Evolutionary conservation across 768 basidiomycete species (phyloP).

Genomic region (Calocybe gangraenosa): DNA sequence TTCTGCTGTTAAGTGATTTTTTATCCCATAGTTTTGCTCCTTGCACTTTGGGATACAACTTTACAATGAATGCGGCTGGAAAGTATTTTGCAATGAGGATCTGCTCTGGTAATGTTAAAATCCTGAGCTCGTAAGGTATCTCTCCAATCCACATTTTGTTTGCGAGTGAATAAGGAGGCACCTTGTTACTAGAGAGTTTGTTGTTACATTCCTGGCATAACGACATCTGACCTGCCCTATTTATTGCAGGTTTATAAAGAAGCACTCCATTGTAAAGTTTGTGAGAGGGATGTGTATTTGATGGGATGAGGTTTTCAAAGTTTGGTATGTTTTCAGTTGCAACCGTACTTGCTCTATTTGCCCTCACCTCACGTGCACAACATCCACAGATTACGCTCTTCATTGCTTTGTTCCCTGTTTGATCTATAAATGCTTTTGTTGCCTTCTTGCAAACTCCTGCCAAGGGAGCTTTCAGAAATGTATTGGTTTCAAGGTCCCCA

Average conservation of each 20-base stretch:
- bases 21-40: conserved; percentile 12
- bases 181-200: neutral
- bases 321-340: neutral
- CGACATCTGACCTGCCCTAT: neutral
- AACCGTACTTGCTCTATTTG: neutral
- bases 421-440: neutral
- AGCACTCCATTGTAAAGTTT: neutral
- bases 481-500: no score
- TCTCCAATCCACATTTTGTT: conserved; percentile 38
- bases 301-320: neutral
- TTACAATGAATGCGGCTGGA: conserved; percentile 30
- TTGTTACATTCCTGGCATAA: conserved; percentile 10
- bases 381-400: neutral
- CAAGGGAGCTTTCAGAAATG: no score
- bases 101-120: conserved; percentile 29
- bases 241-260: neutral
- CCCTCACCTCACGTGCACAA: neutral
- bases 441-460: no score
- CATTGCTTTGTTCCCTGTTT: neutral
- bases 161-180: conserved; percentile 23
- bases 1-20: conserved; percentile 12
- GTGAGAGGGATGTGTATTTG: neutral
- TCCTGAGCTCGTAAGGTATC: conserved; percentile 20
- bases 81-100: conserved; percentile 28
- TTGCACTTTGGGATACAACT: conserved; percentile 29